These are phyloP conservation scores for Rhodotorula mucilaginosa DNA, from an alignment of 1,284 basidiomycete species.

Conservation along the genomic window DNA sequence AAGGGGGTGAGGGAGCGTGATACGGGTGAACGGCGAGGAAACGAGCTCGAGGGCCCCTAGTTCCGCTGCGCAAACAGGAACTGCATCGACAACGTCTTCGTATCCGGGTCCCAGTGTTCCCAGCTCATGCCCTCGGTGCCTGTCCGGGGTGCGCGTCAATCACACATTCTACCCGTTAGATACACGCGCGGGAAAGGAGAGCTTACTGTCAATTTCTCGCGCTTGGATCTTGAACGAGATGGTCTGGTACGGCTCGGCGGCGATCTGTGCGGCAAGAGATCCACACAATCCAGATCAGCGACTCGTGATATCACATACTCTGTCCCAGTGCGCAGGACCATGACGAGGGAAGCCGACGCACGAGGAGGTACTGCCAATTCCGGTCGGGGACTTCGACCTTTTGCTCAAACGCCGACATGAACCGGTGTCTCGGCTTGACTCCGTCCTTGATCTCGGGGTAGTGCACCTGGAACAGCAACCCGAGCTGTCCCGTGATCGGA, in stretches of 20 bases:
- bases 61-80: constrained; percentile 31
- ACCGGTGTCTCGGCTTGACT: constrained; percentile 80
- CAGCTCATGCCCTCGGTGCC: constrained; percentile 87
- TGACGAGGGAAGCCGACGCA: constrained; percentile 53
- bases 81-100: constrained; percentile 63
- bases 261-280: constrained; percentile 61
- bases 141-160: neutral
- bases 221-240: constrained; percentile 97
- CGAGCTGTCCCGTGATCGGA: constrained; percentile 57
- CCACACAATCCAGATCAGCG: neutral
- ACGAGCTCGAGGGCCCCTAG: neutral
- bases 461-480: constrained; percentile 95
- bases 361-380: constrained; percentile 94
- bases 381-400: constrained; percentile 91
- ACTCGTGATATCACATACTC: too few relatives aligned
- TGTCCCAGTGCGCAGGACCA: neutral
- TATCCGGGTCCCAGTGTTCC: constrained; percentile 96
- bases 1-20: too few relatives aligned
- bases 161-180: neutral
- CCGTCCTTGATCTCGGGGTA: constrained; percentile 81
- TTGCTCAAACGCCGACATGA: constrained; percentile 99
- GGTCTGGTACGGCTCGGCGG: constrained; percentile 97
- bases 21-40: neutral
- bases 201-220: constrained; percentile 78
- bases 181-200: neutral